These are phyloP conservation scores for Alectoria sarmentosa DNA, from an alignment of 495 filamentous ascomycete species.

Conservation along the genomic window DNA sequence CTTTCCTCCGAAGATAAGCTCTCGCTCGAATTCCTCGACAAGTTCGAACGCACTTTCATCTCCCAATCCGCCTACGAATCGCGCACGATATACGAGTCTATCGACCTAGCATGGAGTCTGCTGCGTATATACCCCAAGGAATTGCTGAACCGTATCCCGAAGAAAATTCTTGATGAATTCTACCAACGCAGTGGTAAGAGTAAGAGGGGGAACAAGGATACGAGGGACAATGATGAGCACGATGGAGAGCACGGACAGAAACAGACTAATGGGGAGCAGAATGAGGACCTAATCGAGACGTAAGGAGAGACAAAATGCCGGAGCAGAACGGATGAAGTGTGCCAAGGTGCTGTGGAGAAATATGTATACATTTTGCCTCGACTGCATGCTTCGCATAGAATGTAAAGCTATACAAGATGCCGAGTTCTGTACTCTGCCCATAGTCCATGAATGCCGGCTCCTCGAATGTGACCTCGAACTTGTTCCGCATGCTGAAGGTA, in stretches of 20 bases:
- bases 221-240: constrained; percentile 58
- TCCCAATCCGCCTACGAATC: constrained; percentile 85
- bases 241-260: constrained; percentile 37
- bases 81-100: constrained; percentile 79
- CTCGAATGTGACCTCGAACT: background rate
- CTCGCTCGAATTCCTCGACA: constrained; percentile 95
- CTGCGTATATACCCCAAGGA: constrained; percentile 96
- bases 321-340: background rate
- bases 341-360: background rate
- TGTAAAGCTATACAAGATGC: constrained; percentile 1
- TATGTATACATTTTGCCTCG: constrained; percentile 1
- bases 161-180: constrained; percentile 87
- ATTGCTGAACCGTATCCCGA: constrained; percentile 92
- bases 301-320: background rate
- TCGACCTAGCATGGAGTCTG: constrained; percentile 94
- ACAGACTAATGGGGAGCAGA: constrained; percentile 31
- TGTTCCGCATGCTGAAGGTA: background rate
- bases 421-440: background rate
- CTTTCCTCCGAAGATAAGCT: constrained; percentile 94
- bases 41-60: constrained; percentile 94
- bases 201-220: constrained; percentile 58
- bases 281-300: constrained; percentile 27
- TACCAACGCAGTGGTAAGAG: constrained; percentile 70
- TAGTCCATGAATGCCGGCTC: background rate
- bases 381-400: background rate